These are phyloP conservation scores for Chytriomyces sp. DNA, from an alignment of 192 early-diverging fungal species.

Conservation along the genomic window DNA sequence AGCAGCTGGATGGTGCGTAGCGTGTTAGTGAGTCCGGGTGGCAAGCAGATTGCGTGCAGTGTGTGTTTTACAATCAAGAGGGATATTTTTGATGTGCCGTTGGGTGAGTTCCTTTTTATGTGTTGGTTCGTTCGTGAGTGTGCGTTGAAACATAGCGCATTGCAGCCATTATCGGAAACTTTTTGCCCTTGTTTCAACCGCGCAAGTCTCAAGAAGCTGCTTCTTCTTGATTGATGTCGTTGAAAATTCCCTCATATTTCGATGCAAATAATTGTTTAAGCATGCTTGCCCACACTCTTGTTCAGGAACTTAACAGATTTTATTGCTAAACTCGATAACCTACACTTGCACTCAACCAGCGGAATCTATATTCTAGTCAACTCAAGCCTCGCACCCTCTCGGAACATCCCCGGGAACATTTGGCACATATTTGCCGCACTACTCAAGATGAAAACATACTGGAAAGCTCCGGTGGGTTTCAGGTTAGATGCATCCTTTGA, in stretches of 20 bases:
- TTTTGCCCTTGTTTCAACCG: conserved; percentile 42
- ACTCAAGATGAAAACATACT: too few relatives aligned
- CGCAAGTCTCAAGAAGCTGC: not conserved
- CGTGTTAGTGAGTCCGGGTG: conserved; percentile 72
- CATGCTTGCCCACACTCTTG: too few relatives aligned
- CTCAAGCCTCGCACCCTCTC: not conserved
- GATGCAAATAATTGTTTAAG: too few relatives aligned
- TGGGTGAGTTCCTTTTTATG: conserved; percentile 43
- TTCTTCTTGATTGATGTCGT: too few relatives aligned
- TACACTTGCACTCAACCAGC: too few relatives aligned
- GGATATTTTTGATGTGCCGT: conserved; percentile 94
- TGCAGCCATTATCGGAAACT: conserved; percentile 49
- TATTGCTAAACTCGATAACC: too few relatives aligned
- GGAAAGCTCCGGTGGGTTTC: too few relatives aligned
- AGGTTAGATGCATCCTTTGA: too few relatives aligned
- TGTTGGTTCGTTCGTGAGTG: not conserved
- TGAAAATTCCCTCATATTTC: too few relatives aligned
- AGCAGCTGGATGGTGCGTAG: conserved; percentile 86
- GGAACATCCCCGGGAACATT: not conserved
- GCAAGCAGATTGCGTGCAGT: conserved; percentile 79
- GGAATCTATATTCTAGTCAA: too few relatives aligned
- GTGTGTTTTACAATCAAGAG: conserved; percentile 97
- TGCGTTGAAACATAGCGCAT: not conserved
- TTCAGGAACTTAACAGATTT: too few relatives aligned
- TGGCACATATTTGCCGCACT: too few relatives aligned